Evolutionary conservation across 768 basidiomycete species (phyloP), one percentile per base, ranked within the genome.

Genomic region (Suillus tomentosus): DNA sequence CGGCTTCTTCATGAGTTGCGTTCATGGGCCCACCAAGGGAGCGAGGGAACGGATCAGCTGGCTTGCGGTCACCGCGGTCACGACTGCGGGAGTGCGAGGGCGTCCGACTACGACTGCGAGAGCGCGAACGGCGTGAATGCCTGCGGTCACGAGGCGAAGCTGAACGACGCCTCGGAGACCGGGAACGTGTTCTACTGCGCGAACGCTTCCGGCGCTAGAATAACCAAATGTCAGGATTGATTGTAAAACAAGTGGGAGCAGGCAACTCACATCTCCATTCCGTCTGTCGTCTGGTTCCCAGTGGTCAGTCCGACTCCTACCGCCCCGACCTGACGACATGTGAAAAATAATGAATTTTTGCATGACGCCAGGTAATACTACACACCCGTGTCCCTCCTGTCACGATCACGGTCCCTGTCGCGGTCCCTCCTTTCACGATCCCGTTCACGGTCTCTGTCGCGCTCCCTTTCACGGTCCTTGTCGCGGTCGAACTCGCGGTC

Each of bases 21-120:
- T 95, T 94, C 85, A 94, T 92, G 3, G 92, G 93, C 1, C 92
- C 92, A 14, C 92, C 92, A 42, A 94, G 87, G 9, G 92, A 93
- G 66, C 89, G 89, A 9, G 90, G 79, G 70, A 93, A 91, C 7
- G 88, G 74, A 66, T 92, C 91, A 5, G 81, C 75, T 58, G 82
- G 69, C 73, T 86, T 86, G 68, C 84, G 83, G 66, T 87, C 85
- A 58, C 89, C 86, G 68, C 84, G 83, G 66, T 87, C 85, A 62
- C 89, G 83, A 70, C 86, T 88, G 37, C 81, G 79, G 45, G 77
- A 79, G 60, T 83, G 80, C 19, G 82, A 83, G 45, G 81, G 80
- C 39, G 80, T 80, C 43, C 81, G 79, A 31, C 87, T 84, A 37
- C 89, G 87, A 42, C 90, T 91, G 60, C 86, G 86, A 54, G 84